Conservation (phyloP, 2,329 filamentous ascomycete genomes). For the Fusarium sacchari region DNA sequence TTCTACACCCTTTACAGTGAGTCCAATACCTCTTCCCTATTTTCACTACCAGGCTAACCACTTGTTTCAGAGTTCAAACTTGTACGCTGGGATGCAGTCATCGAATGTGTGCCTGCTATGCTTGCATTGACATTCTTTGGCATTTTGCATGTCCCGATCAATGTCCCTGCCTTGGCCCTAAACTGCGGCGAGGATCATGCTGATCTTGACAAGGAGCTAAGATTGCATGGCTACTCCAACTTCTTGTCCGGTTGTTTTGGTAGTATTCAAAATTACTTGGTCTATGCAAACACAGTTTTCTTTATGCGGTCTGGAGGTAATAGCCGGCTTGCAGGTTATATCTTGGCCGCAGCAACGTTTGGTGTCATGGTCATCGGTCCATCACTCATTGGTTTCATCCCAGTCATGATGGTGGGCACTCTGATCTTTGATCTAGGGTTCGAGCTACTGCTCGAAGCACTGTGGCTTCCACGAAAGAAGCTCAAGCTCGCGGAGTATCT, state of each 20-base stretch:
- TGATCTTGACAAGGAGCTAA: conserved; percentile 88
- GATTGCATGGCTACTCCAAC: conserved; percentile 93
- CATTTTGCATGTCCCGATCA: conserved; percentile 96
- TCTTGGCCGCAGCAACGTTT: conserved; percentile 83
- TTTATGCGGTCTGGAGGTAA: conserved; percentile 95
- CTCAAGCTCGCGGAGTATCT: conserved; percentile 87
- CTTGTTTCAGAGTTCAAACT: conserved; percentile 73
- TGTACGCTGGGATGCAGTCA: conserved; percentile 84
- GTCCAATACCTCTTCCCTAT: conserved; percentile 42
- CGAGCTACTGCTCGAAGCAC: conserved; percentile 86
- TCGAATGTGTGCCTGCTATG: conserved; percentile 92
- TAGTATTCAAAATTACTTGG: conserved; percentile 95
- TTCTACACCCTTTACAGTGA: conserved; percentile 96
- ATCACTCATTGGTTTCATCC: conserved; percentile 90
- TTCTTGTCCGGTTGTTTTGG: conserved; percentile 85
- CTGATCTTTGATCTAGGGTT: conserved; percentile 96
- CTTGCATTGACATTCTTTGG: conserved; percentile 97
- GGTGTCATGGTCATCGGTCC: conserved; percentile 88
- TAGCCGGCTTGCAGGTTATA: conserved; percentile 83
- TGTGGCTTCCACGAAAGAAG: conserved; percentile 89
- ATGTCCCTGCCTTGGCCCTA: conserved; percentile 91
- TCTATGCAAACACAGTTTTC: conserved; percentile 97
- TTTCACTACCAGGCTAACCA: conserved; percentile 26
- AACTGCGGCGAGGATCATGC: conserved; percentile 93
- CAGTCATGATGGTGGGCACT: conserved; percentile 95